Conservation (phyloP, 1,284 basidiomycete genomes). For the Golubevia pallescens region DNA sequence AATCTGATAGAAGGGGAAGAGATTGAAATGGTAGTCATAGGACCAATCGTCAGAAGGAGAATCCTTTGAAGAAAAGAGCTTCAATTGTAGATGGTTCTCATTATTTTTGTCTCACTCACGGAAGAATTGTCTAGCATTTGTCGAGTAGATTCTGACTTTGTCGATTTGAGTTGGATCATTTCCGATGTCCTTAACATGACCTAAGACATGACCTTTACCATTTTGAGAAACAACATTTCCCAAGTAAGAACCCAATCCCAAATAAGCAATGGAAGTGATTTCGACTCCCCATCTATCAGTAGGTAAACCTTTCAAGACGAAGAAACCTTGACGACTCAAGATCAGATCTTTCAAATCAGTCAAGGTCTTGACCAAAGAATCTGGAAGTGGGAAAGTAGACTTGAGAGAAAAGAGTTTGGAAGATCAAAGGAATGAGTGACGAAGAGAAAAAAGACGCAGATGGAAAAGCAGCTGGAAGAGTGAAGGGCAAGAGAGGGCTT, state of each 20-base stretch:
- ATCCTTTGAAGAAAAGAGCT: not conserved
- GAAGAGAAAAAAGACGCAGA: not conserved
- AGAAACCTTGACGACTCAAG: constrained; percentile 61
- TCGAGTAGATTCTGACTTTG: constrained; percentile 67
- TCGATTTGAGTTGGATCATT: constrained; percentile 66
- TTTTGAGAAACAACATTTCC: constrained; percentile 65
- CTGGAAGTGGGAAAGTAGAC: constrained; percentile 42
- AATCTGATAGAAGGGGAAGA: not conserved
- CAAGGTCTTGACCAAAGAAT: constrained; percentile 25
- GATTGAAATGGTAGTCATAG: not conserved
- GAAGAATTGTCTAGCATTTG: constrained; percentile 66
- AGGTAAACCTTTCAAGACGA: constrained; percentile 66
- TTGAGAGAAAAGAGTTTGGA: constrained; percentile 4
- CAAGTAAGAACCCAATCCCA: constrained; percentile 65
- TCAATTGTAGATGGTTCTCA: constrained; percentile 34
- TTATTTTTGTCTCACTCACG: constrained; percentile 28
- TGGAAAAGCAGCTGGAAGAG: not conserved
- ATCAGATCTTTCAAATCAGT: constrained; percentile 27
- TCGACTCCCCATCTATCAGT: constrained; percentile 62
- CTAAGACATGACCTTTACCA: constrained; percentile 66
- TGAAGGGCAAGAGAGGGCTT: not conserved
- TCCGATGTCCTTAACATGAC: constrained; percentile 67
- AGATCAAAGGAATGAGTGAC: not conserved
- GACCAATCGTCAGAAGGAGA: constrained; percentile 22
- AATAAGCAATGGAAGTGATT: constrained; percentile 65